Evolutionary conservation across 2,329 filamentous ascomycete genomes (phyloP).

Genomic region (Botrytis galanthina): DNA sequence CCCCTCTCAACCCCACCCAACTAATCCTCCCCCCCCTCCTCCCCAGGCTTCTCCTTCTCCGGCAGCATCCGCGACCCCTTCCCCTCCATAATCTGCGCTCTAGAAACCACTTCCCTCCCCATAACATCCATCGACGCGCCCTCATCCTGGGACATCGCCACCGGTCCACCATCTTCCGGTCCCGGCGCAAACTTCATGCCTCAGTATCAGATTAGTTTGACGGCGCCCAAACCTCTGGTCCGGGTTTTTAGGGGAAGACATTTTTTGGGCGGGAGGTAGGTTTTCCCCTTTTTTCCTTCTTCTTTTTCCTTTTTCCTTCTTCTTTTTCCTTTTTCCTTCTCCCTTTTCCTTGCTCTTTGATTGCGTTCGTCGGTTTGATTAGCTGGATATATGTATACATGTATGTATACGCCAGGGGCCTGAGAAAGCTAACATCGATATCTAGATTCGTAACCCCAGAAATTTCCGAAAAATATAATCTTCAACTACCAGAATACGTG

Average conservation of each 20-base stretch:
- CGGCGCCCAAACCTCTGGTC: slow-evolving; percentile 87
- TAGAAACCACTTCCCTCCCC: slow-evolving; percentile 70
- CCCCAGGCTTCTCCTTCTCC: slow-evolving; percentile 80
- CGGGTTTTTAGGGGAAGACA: slow-evolving; percentile 82
- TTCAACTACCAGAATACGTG: slow-evolving; percentile 79
- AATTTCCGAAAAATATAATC: slow-evolving; percentile 80
- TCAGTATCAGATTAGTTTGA: slow-evolving; percentile 77
- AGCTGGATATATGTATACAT: neutral
- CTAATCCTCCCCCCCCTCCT: neutral
- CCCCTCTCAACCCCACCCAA: slow-evolving; percentile 3
- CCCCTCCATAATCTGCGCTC: slow-evolving; percentile 70
- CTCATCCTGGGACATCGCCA: slow-evolving; percentile 90
- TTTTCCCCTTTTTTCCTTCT: neutral
- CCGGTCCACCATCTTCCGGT: slow-evolving; percentile 74
- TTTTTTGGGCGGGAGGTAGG: slow-evolving; percentile 82
- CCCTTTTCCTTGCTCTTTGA: fast-evolving
- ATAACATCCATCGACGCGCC: slow-evolving; percentile 91
- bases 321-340: neutral
- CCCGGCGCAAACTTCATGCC: slow-evolving; percentile 81
- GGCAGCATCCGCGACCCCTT: slow-evolving; percentile 94
- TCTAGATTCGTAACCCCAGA: slow-evolving; percentile 72
- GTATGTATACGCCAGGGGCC: no score
- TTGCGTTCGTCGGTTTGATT: neutral
- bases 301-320: fast-evolving
- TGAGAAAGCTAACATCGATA: slow-evolving; percentile 22